Base-by-base conservation (phyloP, 2,329 filamentous ascomycete species). In the Sclerotinia subarctica region DNA sequence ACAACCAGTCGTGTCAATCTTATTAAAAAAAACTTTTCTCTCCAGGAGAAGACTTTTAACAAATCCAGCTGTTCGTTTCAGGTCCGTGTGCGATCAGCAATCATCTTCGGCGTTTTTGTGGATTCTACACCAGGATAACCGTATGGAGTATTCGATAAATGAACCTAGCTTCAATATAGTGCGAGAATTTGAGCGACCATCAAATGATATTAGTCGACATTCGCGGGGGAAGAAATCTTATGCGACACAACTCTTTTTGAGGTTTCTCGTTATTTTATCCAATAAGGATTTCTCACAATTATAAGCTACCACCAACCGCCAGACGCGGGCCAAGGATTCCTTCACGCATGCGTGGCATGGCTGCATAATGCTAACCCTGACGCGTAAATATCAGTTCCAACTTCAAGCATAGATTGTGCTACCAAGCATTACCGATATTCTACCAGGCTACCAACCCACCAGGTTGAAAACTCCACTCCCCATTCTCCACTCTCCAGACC, bases 401-500 rank as follows among this genome's bases (percentile, higher is more conserved):
- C 32, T 56, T 56, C 29, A 56, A 56, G 54, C 42, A 59, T 19
- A 35, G 47, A 26, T 60, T 35, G 58, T 60, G 58, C 44, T 47
- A 17, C 26, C 19, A 60, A 49, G 58, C 49, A 24, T 60, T 57
- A n/a, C 51, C 62, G 51, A 65, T 32, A 35, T 32, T 46, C 21
- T 56, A 32, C 62, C 62, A 57, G 32, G 51, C 26, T 44, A 32
- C 62, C 62, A 57, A 46, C 62, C 49, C 35, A 57, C 35, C 51
- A 56, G 4, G 11, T 49, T 49, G 44, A 49, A 35, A 42, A 65
- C 44, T 57, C 57, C 57, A 60, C 57, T 24, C 58, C 21, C 57
- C 57, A 60, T 42, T 38, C 62, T 57, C 62, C 62, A 17, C 58
- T 62, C 47, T 63, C 65, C 35, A 63, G 65, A 62, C 57, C 46